phyloP scores from a whole-genome alignment of 495 filamentous ascomycete genomes.

The Penicillium paxilli region DNA sequence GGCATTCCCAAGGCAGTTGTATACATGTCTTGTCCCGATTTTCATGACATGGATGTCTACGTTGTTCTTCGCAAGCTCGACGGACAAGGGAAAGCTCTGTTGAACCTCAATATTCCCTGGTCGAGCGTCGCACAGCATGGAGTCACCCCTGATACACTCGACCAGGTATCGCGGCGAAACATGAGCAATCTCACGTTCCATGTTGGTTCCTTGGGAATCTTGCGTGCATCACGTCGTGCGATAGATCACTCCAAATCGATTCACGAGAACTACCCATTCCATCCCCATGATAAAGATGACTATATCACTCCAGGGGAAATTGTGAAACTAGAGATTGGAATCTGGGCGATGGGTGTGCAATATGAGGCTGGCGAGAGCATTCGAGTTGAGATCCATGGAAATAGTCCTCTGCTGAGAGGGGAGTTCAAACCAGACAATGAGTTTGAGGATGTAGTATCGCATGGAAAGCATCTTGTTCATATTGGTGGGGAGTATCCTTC shows the following conservation, averaged over 20 bases:
- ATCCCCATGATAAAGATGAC: constrained; percentile 10
- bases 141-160: background rate
- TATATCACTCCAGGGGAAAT: background rate
- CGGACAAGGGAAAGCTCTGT: constrained; percentile 20
- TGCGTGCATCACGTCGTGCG: constrained; percentile 30
- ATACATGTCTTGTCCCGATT: constrained; percentile 32
- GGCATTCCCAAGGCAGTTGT: constrained; percentile 30
- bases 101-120: constrained; percentile 29
- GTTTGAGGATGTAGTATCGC: background rate
- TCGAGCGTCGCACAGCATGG: background rate
- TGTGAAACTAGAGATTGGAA: background rate
- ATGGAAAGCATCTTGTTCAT: constrained; percentile 22
- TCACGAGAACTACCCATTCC: constrained; percentile 18
- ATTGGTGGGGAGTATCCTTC: constrained; percentile 7
- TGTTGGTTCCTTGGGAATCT: constrained; percentile 25
- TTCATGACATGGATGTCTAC: constrained; percentile 39
- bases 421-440: background rate
- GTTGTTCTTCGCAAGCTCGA: constrained; percentile 33
- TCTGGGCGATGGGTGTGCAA: background rate
- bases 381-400: background rate
- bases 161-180: background rate
- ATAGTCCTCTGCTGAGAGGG: background rate
- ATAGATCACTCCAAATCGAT: constrained; percentile 9
- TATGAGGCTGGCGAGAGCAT: background rate
- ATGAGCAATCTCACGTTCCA: constrained; percentile 19